Conservation (phyloP, 305 asterid genomes). For the Rubia tinctorum region DNA sequence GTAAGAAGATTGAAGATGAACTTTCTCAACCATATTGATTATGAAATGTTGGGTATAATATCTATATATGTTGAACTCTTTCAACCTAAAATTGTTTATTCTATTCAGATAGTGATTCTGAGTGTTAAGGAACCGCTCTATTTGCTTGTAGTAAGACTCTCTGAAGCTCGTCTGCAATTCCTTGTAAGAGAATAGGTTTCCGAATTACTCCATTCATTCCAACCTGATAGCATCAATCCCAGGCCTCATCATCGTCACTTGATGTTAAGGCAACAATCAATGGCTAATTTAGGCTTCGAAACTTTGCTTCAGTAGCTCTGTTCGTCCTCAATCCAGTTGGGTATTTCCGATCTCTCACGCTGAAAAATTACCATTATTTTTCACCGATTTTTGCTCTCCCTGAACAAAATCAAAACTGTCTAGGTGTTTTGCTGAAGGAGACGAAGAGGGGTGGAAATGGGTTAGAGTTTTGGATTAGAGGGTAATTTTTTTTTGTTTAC, state of each 20-base stretch:
- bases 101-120: conserved; percentile 14
- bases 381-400: too few relatives aligned
- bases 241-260: conserved; percentile 29
- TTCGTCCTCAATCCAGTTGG: too few relatives aligned
- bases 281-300: conserved; percentile 67
- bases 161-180: conserved; percentile 41
- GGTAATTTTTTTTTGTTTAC: too few relatives aligned
- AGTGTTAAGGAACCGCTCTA: conserved; percentile 33
- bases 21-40: conserved; percentile 45
- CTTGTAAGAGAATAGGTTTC: conserved; percentile 38
- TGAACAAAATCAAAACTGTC: too few relatives aligned
- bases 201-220: conserved; percentile 48
- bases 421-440: too few relatives aligned
- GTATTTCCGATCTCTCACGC: too few relatives aligned
- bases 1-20: conserved; percentile 27
- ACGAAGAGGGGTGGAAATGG: too few relatives aligned
- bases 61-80: conserved; percentile 32
- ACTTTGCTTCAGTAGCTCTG: conserved; percentile 26
- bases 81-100: conserved; percentile 17
- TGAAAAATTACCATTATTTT: too few relatives aligned
- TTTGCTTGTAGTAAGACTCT: conserved; percentile 39
- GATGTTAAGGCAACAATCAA: conserved; percentile 72
- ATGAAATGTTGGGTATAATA: conserved; percentile 34
- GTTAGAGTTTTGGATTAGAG: too few relatives aligned
- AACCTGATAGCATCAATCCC: conserved; percentile 33